Evolutionary conservation across 2,329 filamentous ascomycete genomes (phyloP), one percentile per base, ranked within the genome.

Genomic region (Ustulina deusta): DNA sequence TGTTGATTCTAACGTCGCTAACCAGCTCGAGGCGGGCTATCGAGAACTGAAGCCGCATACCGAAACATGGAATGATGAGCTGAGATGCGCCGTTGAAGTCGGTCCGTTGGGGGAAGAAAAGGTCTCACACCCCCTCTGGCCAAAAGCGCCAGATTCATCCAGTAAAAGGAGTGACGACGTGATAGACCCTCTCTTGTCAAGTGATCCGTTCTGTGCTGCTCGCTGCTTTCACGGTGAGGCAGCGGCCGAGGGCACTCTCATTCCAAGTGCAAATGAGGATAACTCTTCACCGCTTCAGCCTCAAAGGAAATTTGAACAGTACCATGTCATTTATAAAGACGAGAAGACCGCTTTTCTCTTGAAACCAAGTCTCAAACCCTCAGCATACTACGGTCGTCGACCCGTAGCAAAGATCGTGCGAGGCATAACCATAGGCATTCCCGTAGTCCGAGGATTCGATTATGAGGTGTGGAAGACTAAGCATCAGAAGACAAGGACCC

Each of bases 51-150:
- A 90, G 61, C 93, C 93, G 0, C 97, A 95, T 91, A 94, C 92
- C 1, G 89, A 96, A 73, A 97, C 95, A 1, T 99, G 96, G 94
- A 87, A 86, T 60, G 94, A 97, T 75, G 95, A 99, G 79, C 83
- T 99, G 7, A 90, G 91, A 71, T 97, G 93, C 79, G 97, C 96
- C 5, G 85, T 97, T 6, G 93, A 97, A 58, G 93, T 97, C 65
- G 96, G 96, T 1, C 90, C 95, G 1, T 84, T 91, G 10, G 96
- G 95, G 0, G 96, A 99, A 79, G 91, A 96, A 81, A 98, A 98
- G 78, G 90, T 97, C 7, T 88, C 93, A 0, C 90, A 97, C 79
- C 89, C 85, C 40, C 82, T 98, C 9, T 97, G 94, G 94, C 91
- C 92, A 0, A 86, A 88, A 54, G 84, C 86, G 2, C 75, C 80